These are phyloP conservation scores for Rubus parviflorus DNA, from an alignment of 306 rosid genomes.

Conservation along the genomic window DNA sequence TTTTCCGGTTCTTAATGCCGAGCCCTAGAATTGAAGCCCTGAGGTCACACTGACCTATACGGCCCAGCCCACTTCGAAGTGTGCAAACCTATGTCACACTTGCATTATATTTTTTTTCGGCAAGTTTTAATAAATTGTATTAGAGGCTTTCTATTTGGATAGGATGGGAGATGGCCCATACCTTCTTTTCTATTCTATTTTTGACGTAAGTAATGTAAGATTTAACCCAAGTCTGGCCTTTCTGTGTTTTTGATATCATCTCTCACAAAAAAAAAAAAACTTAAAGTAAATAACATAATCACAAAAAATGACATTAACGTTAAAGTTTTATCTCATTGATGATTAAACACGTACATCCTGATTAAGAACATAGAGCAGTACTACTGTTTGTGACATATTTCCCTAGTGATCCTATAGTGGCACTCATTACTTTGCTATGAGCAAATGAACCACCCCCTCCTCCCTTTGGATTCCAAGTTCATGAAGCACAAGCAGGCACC, in stretches of 20 bases:
- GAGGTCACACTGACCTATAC: too few species aligned
- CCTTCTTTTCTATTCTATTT: too few species aligned
- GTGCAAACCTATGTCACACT: too few species aligned
- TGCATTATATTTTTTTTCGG: too few species aligned
- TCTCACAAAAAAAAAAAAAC: background rate
- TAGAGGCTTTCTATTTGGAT: too few species aligned
- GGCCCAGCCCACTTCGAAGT: too few species aligned
- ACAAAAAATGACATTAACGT: background rate
- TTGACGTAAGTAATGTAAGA: too few species aligned
- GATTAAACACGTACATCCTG: background rate
- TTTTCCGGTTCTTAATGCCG: too few species aligned
- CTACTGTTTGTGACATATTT: background rate
- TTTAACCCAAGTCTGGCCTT: background rate
- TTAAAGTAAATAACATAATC: background rate
- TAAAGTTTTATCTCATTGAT: background rate
- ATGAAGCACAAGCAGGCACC: constrained; percentile 73
- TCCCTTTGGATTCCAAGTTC: constrained; percentile 20
- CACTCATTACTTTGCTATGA: background rate
- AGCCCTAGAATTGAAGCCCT: too few species aligned
- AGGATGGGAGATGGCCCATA: too few species aligned
- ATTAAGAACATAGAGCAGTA: background rate
- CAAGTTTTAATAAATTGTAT: too few species aligned
- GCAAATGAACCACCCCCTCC: too few species aligned
- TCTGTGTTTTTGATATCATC: background rate
- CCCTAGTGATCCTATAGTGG: background rate